Evolutionary conservation across 768 basidiomycete genomes (phyloP).

Genomic region (Hysterangium stoloniferum): DNA sequence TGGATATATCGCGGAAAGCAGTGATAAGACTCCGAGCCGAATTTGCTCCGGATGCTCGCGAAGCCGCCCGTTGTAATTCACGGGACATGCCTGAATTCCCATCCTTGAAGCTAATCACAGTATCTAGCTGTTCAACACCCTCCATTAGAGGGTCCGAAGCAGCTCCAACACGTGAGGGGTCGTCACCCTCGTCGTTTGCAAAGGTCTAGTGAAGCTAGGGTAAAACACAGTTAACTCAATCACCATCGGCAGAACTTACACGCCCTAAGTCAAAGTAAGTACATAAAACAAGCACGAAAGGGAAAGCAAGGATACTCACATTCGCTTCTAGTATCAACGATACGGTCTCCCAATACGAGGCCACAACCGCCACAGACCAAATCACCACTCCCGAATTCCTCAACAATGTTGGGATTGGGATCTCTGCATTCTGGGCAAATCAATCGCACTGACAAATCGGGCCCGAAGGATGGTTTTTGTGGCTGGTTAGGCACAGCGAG

Average conservation of each 20-base stretch:
- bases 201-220: conserved; percentile 64
- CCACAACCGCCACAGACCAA: conserved; percentile 93
- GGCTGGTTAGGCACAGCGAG: conserved; percentile 42
- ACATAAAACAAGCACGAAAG: conserved; percentile 12
- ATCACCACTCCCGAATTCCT: conserved; percentile 97
- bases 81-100: conserved; percentile 89
- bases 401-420: conserved; percentile 88
- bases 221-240: conserved; percentile 13
- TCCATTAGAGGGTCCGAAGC: conserved; percentile 90
- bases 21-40: conserved; percentile 79
- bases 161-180: conserved; percentile 99
- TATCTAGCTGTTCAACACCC: conserved; percentile 90
- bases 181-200: conserved; percentile 98
- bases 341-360: conserved; percentile 88
- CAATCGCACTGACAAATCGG: conserved; percentile 80
- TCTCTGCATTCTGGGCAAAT: conserved; percentile 95
- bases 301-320: conserved; percentile 51
- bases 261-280: conserved; percentile 16
- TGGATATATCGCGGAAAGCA: conserved; percentile 86
- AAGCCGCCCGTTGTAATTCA: conserved; percentile 88
- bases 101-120: conserved; percentile 91
- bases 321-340: conserved; percentile 97
- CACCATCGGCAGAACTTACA: conserved; percentile 19
- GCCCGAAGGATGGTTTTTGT: conserved; percentile 57
- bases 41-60: conserved; percentile 65